A percentile compares a stretch with the other conserved stretches of the same genome.
These are phyloP conservation scores for Podosphaera xanthii DNA, from an alignment of 2,329 filamentous ascomycete species.

Conservation along the genomic window DNA sequence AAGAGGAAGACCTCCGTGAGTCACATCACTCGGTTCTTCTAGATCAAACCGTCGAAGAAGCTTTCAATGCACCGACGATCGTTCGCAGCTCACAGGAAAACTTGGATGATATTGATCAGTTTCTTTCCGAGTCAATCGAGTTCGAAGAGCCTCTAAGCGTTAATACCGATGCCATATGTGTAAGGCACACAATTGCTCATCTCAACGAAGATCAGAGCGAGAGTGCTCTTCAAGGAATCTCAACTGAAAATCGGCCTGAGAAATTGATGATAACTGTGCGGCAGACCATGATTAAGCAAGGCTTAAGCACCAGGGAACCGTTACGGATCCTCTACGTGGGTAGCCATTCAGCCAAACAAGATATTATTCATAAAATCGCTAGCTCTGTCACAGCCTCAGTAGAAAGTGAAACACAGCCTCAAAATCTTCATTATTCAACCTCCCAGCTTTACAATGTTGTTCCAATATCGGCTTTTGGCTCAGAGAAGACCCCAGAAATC, in stretches of 20 bases:
- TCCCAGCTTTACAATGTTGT: conserved; percentile 28
- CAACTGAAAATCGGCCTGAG: conserved; percentile 16
- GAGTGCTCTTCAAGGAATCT: conserved; percentile 16
- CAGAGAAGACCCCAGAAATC: conserved; percentile 23
- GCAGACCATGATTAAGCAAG: conserved; percentile 25
- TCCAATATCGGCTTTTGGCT: conserved; percentile 26
- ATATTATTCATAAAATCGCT: conserved; percentile 25
- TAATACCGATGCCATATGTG: conserved; percentile 20
- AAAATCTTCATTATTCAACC: conserved; percentile 14
- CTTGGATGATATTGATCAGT: conserved; percentile 12
- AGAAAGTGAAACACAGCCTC: conserved; percentile 13
- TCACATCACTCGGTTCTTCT: conserved; percentile 7
- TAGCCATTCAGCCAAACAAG: conserved; percentile 19
- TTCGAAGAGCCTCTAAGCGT: conserved; percentile 22
- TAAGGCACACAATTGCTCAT: conserved; percentile 24
- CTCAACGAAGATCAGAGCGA: conserved; percentile 21
- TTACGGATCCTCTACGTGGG: conserved; percentile 28
- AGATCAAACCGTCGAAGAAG: conserved; percentile 10
- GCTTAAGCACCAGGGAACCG: conserved; percentile 23
- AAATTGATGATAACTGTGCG: conserved; percentile 22
- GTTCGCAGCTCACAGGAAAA: conserved; percentile 12
- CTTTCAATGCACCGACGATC: conserved; percentile 15
- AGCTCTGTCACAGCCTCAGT: conserved; percentile 23
- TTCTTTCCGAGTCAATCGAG: conserved; percentile 20
- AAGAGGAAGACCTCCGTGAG: conserved; percentile 9